Evolutionary conservation across 495 filamentous ascomycete species (phyloP).

Genomic region (Tuber calosporum): DNA sequence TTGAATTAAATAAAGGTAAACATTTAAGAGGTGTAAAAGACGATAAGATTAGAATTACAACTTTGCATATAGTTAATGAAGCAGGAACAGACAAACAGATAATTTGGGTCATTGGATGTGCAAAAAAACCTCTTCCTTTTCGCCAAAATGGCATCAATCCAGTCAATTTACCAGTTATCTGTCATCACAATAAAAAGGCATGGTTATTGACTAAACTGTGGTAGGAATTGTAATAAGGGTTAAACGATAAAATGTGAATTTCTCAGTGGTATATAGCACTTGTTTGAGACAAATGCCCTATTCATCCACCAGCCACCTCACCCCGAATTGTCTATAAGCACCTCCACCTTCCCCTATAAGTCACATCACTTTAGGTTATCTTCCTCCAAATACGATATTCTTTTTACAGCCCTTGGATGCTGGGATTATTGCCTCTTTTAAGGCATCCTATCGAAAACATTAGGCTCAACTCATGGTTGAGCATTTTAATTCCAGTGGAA

Average conservation of each 20-base stretch:
- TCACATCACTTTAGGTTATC: conserved; percentile 10
- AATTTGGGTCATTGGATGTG: background rate
- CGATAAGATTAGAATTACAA: conserved; percentile 36
- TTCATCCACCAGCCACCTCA: conserved; percentile 30
- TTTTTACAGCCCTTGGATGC: conserved; percentile 14
- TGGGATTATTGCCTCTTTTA: conserved; percentile 22
- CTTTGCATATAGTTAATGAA: no score
- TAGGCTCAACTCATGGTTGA: conserved; percentile 11
- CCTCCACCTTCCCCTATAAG: conserved; percentile 22
- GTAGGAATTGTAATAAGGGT: conserved; percentile 35
- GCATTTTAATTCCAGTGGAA: background rate
- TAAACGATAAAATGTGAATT: conserved; percentile 32
- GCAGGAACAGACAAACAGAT: conserved; percentile 9
- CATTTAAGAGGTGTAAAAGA: conserved; percentile 11
- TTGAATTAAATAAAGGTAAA: background rate
- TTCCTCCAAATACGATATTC: conserved; percentile 14
- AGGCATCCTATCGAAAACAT: conserved; percentile 7
- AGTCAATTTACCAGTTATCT: conserved; percentile 10
- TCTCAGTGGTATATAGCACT: conserved; percentile 34
- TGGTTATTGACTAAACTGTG: conserved; percentile 7
- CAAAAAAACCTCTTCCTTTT: background rate
- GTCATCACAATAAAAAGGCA: conserved; percentile 8
- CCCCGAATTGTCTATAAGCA: background rate
- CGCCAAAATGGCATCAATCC: background rate
- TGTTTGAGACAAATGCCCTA: conserved; percentile 41